Percentiles rank a stretch among this genome's conserved stretches.
These are phyloP conservation scores for Flueggea neowawraea DNA, from an alignment of 441 rosid species.

Conservation along the genomic window DNA sequence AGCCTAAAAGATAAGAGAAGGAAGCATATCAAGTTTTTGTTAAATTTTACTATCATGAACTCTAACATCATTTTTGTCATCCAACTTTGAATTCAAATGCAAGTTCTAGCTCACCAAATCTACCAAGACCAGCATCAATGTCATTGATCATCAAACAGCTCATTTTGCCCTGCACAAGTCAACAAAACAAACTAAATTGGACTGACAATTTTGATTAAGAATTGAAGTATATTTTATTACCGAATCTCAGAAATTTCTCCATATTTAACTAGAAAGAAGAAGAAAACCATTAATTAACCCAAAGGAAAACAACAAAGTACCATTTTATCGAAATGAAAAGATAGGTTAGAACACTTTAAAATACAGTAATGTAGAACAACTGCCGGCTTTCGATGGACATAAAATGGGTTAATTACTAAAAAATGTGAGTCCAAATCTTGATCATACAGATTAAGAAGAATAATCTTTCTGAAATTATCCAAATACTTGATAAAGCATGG, in stretches of 20 bases:
- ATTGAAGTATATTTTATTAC: neutral
- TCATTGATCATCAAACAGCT: constrained; percentile 97
- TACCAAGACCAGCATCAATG: constrained; percentile 96
- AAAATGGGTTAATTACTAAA: too few relatives aligned
- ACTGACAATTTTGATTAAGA: neutral
- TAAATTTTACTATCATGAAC: neutral
- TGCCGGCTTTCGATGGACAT: too few relatives aligned
- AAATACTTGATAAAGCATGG: too few relatives aligned
- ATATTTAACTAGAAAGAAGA: neutral
- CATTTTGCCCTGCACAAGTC: constrained; percentile 83
- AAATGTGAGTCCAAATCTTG: too few relatives aligned
- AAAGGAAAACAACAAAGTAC: too few relatives aligned
- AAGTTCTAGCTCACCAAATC: constrained; percentile 72
- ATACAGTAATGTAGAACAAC: too few relatives aligned
- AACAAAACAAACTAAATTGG: constrained; percentile 14
- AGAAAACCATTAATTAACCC: too few relatives aligned
- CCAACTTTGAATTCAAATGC: constrained; percentile 5
- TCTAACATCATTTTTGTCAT: neutral
- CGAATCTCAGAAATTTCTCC: too few relatives aligned
- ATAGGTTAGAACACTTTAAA: too few relatives aligned
- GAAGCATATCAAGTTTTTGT: neutral
- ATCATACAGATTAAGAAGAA: too few relatives aligned
- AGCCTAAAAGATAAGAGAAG: neutral
- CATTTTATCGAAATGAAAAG: too few relatives aligned
- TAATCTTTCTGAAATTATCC: too few relatives aligned